These are phyloP conservation scores for Suillus decipiens DNA, from an alignment of 768 basidiomycete species.

Conservation along the genomic window DNA sequence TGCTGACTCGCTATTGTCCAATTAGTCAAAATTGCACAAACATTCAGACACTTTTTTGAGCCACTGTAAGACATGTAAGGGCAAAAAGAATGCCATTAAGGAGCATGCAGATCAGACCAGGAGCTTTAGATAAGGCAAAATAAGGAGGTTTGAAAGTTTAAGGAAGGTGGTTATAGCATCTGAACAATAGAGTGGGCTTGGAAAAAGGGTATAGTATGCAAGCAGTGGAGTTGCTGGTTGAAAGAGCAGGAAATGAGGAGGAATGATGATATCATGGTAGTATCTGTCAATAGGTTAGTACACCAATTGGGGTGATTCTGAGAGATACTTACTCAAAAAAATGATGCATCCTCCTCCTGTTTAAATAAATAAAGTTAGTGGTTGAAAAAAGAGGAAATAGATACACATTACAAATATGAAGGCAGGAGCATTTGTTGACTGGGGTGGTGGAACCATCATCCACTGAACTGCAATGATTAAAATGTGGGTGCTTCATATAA, in stretches of 20 bases:
- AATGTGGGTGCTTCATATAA: too few species aligned
- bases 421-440: neutral
- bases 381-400: neutral
- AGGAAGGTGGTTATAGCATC: neutral
- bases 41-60: too few species aligned
- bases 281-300: too few species aligned
- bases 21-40: too few species aligned
- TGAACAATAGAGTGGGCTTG: neutral
- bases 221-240: neutral
- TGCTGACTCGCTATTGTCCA: too few species aligned
- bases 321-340: neutral
- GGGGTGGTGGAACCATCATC: neutral
- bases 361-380: neutral
- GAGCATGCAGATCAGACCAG: neutral
- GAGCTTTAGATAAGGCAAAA: neutral
- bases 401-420: neutral
- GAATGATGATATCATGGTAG: neutral
- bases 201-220: neutral
- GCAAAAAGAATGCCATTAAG: neutral
- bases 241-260: neutral
- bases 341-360: neutral
- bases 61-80: neutral
- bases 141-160: neutral
- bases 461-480: neutral
- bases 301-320: too few species aligned